Evolutionary conservation across 768 basidiomycete species (phyloP), one percentile per base, ranked within the genome.

Genomic region (Lentinula boryana): DNA sequence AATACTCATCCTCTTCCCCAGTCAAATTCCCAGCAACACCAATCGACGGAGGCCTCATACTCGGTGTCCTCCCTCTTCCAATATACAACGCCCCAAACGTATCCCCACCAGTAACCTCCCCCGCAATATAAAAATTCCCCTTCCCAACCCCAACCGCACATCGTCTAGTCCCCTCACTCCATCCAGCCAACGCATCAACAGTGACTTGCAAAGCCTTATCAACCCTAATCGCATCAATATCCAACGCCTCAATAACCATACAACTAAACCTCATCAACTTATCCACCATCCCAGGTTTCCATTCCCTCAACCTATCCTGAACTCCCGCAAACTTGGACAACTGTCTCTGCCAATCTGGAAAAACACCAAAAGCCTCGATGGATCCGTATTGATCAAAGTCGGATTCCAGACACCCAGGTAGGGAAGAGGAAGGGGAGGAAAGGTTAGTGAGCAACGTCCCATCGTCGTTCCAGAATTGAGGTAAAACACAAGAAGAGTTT

Each of bases 331-430:
- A 60, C n/a, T 60, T 60, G n/a, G 58, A 60, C 2, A 60, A 36
- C 23, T 60, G 58, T 23, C 58, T 50, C 13, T 60, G 49, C 58
- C 74, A 60, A 38, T 60, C 58, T 10, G 58, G 58, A 95, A 93
- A 91, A 33, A 97, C 94, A 87, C 95, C 95, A 70, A 96, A 97
- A 63, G 95, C 95, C 72, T 97, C 95, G 84, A 93, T 93, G 74
- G 96, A 95, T 63, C 95, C 95, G 66, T 90, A 97, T 62, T 96
- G 94, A 73, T 97, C 95, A 66, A 96, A 95, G 63, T 95, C 93
- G 15, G 91, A 94, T 12, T 74, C 70, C 62, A 87, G 77, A 71
- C 95, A 97, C n/a, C 95, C 95, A 9, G 36, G 27, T 23, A 2
- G 1, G 3, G 36, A 36, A 3, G 36, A 13, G 36, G n/a, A n/a